A percentile compares a stretch with the other conserved stretches of the same genome.
phyloP scores from a whole-genome alignment of 345 rosid genomes.

The Brassica carinata region DNA sequence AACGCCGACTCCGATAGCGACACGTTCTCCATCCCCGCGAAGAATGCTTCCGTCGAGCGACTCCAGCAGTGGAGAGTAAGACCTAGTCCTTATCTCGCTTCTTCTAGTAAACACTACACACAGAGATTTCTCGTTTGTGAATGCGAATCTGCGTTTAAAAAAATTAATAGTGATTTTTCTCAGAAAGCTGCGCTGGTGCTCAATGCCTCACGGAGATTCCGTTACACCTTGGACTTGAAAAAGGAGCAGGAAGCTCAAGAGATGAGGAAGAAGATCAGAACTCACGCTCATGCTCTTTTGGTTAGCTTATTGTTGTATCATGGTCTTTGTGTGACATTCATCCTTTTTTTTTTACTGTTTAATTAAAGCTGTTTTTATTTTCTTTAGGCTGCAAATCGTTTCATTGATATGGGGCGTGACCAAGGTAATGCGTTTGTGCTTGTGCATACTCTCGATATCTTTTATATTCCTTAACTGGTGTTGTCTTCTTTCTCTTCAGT shows the following conservation, averaged over 20 bases:
- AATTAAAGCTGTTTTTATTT: not conserved
- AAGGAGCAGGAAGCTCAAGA: conserved; percentile 74
- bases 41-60: conserved; percentile 65
- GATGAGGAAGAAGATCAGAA: conserved; percentile 63
- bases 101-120: too few relatives aligned
- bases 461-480: not conserved
- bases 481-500: conserved; percentile 39
- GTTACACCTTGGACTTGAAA: conserved; percentile 92
- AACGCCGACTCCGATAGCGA: conserved; percentile 43
- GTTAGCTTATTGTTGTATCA: conserved; percentile 29
- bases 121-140: too few relatives aligned
- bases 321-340: not conserved
- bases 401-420: conserved; percentile 47
- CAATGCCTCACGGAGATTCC: conserved; percentile 95
- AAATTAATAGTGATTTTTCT: not conserved
- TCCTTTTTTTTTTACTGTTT: conserved; percentile 1
- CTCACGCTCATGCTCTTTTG: conserved; percentile 77
- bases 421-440: conserved; percentile 50
- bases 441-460: not conserved
- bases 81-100: not conserved
- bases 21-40: conserved; percentile 69
- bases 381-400: conserved; percentile 82
- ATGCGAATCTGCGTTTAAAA: not conserved
- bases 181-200: conserved; percentile 97
- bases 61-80: conserved; percentile 90